Conservation (phyloP, 2,329 filamentous ascomycete genomes). For the Arthrocladium fulminans region DNA sequence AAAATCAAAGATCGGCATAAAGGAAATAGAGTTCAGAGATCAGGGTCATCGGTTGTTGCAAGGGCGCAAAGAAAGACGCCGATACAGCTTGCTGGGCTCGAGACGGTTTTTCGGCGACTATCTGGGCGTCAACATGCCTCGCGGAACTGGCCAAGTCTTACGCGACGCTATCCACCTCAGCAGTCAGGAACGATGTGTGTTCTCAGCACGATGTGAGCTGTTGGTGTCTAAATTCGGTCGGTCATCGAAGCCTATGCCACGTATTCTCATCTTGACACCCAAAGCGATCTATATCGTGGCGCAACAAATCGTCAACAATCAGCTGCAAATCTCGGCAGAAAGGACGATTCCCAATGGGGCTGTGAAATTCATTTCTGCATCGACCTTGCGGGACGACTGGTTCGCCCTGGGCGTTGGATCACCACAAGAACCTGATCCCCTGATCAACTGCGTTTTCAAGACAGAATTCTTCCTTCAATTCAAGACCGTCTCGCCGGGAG, state of each 20-base stretch:
- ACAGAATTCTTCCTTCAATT: constrained; percentile 96
- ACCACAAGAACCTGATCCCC: constrained; percentile 82
- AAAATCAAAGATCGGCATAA: constrained; percentile 80
- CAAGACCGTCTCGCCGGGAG: constrained; percentile 66
- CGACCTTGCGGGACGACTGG: constrained; percentile 86
- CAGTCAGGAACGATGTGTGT: constrained; percentile 65
- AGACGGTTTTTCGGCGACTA: constrained; percentile 93
- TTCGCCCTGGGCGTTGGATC: constrained; percentile 88
- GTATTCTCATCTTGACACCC: constrained; percentile 75
- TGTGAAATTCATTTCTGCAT: constrained; percentile 78
- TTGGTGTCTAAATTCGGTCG: constrained; percentile 92
- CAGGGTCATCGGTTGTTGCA: constrained; percentile 74
- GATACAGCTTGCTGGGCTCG: constrained; percentile 85
- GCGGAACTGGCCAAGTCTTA: constrained; percentile 72
- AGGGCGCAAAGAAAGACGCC: constrained; percentile 79
- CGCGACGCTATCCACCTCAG: constrained; percentile 64
- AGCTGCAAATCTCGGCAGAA: constrained; percentile 73
- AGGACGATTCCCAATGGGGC: constrained; percentile 72
- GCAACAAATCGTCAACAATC: constrained; percentile 71
- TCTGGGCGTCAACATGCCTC: constrained; percentile 71
- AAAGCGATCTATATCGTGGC: constrained; percentile 83
- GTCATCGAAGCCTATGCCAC: constrained; percentile 84
- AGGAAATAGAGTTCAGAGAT: constrained; percentile 80
- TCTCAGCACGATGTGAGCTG: constrained; percentile 84
- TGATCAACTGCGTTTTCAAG: constrained; percentile 89